These are phyloP conservation scores for Hondaea fermentalgiana DNA, from an alignment of 108 stramenopile genomes.

Conservation along the genomic window DNA sequence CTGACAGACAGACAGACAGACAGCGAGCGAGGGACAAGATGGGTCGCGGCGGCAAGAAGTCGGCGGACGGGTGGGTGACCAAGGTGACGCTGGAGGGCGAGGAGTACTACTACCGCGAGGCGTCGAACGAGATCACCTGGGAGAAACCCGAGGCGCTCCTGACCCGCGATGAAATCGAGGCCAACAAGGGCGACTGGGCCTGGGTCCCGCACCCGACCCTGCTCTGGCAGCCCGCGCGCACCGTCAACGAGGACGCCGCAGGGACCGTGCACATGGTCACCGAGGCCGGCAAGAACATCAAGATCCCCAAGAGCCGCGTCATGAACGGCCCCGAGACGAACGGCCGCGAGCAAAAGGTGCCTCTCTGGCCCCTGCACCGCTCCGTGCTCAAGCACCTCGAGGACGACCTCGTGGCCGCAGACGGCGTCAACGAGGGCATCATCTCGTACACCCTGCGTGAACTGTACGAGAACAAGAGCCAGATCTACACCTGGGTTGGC, in stretches of 20 bases:
- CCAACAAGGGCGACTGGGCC: slow-evolving; percentile 3
- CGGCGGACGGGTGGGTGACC: neutral
- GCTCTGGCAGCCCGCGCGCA: slow-evolving; percentile 2
- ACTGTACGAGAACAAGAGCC: neutral
- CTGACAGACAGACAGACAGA: neutral
- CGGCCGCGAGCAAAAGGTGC: neutral
- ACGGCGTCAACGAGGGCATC: slow-evolving; percentile 15
- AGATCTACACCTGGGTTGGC: slow-evolving; percentile 26
- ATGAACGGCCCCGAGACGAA: neutral
- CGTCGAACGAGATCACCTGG: slow-evolving; percentile 7
- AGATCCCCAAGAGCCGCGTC: neutral
- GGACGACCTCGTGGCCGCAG: slow-evolving; percentile 22
- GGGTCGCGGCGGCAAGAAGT: neutral
- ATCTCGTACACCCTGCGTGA: slow-evolving; percentile 16
- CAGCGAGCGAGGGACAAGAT: neutral
- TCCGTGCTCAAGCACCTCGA: neutral
- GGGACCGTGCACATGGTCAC: neutral
- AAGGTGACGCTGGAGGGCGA: slow-evolving; percentile 24
- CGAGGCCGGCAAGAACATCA: neutral
- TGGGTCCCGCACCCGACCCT: neutral
- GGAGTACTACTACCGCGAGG: slow-evolving; percentile 26
- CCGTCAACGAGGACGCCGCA: neutral
- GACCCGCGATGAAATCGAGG: neutral
- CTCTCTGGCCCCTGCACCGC: neutral
- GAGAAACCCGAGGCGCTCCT: slow-evolving; percentile 17